These are phyloP conservation scores for Phellopilus nigrolimitatus DNA, from an alignment of 1,284 basidiomycete species.

Conservation along the genomic window DNA sequence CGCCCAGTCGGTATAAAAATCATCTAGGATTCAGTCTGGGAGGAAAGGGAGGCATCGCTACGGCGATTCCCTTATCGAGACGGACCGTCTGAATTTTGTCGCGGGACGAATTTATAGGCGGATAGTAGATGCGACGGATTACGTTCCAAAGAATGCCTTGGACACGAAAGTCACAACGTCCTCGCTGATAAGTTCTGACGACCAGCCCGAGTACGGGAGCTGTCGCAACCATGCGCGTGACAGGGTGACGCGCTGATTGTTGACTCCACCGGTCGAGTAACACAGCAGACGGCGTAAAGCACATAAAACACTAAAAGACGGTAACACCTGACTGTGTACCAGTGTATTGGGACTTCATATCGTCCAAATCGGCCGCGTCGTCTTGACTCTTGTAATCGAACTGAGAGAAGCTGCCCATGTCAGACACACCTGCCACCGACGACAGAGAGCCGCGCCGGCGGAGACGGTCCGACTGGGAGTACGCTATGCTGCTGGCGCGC, in stretches of 20 bases:
- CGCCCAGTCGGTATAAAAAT: no score
- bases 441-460: constrained; percentile 67
- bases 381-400: constrained; percentile 88
- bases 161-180: no score
- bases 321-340: constrained; percentile 80
- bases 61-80: no score
- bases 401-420: constrained; percentile 68
- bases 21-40: no score
- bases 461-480: constrained; percentile 75
- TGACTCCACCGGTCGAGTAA: background rate
- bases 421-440: constrained; percentile 70
- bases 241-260: background rate
- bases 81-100: no score
- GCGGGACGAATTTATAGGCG: no score
- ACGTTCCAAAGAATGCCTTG: no score
- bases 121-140: no score
- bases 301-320: constrained; percentile 50
- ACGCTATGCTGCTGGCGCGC: constrained; percentile 60
- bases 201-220: background rate
- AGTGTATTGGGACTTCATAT: constrained; percentile 80
- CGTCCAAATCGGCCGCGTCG: constrained; percentile 68
- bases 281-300: background rate
- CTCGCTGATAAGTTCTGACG: background rate
- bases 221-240: background rate
- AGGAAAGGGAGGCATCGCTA: no score